phyloP scores from a whole-genome alignment of 768 basidiomycete genomes.

The Boletus sensibilis region DNA sequence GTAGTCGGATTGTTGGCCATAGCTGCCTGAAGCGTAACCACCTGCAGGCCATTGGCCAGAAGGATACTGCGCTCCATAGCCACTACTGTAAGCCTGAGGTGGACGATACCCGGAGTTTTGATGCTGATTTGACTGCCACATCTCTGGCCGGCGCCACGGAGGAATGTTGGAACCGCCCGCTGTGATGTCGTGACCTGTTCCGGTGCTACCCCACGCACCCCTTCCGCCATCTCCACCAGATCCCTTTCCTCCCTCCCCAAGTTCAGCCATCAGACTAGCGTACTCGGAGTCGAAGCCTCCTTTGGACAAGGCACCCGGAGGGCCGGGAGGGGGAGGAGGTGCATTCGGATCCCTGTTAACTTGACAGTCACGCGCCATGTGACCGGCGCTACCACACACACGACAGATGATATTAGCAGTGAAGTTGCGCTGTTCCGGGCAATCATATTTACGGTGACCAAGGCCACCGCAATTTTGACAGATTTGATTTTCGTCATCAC shows the following conservation, averaged over 20 bases:
- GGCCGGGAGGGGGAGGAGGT: constrained; percentile 44
- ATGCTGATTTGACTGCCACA: constrained; percentile 67
- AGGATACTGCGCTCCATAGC: constrained; percentile 45
- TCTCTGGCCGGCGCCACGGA: constrained; percentile 89
- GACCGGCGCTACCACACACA: constrained; percentile 95
- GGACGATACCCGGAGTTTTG: constrained; percentile 65
- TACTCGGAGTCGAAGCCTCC: constrained; percentile 97
- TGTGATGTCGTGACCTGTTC: constrained; percentile 56
- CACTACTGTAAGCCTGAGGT: constrained; percentile 57
- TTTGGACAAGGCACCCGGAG: constrained; percentile 44
- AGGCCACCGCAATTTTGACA: constrained; percentile 96
- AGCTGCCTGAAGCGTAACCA: constrained; percentile 32
- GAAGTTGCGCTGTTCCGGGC: constrained; percentile 97
- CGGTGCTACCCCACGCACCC: constrained; percentile 63
- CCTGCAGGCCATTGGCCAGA: constrained; percentile 38
- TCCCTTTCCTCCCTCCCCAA: constrained; percentile 78
- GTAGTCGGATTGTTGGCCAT: constrained; percentile 61
- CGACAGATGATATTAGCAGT: constrained; percentile 99
- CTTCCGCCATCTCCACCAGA: constrained; percentile 53
- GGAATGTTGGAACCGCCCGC: constrained; percentile 75
- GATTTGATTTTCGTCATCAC: constrained; percentile 99
- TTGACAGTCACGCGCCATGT: constrained; percentile 98
- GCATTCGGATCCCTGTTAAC: constrained; percentile 89
- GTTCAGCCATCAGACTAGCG: constrained; percentile 94
- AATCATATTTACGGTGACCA: constrained; percentile 98